Base-by-base conservation (phyloP, 2,329 filamentous ascomycete genomes). In the Delphinella strobiligena region DNA sequence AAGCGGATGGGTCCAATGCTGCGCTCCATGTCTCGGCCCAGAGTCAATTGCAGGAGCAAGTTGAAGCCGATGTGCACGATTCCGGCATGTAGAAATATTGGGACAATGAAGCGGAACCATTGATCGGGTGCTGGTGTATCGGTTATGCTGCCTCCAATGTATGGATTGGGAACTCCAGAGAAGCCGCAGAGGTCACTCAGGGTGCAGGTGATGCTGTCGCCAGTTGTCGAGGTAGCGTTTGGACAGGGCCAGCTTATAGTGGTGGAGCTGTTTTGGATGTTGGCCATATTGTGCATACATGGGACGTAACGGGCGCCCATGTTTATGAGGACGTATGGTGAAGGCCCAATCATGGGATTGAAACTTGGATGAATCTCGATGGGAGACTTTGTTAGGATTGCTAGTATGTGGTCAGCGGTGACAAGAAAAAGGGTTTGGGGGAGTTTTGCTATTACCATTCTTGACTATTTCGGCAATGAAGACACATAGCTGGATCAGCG, bases 321-420 rank as follows among this genome's bases (percentile, higher is more conserved):
- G 61, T 93, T 93, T 66, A 96, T 94, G 52, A 93, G 75, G 17
- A 96, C 77, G 50, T 86, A 85, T 1, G 80, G 75, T 4, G 88
- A 94, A 1, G 91, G 91, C 0, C 91, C 91, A 54, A 98, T 94
- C 86, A 98, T 94, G 43, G 84, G 82, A 63, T 96, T 98, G 66
- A 98, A 93, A 12, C 71, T 72, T 1, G 91, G 91, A 41, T 89
- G 75, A 38, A 78, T 88, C 62, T 78, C 74, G 54, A 86, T 85
- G 15, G 81, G 75, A 0, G 81, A 80, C 39, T 82, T 82, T 1
- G 89, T 95, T 19, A 88, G 64, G 49, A 81, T 71, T 38, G 71
- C 82, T 87, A 47, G 10, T 7, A 31, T n/a, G n/a, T n/a, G n/a
- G n/a, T 5, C 8, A 4, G 17, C 14, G 27, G 14, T 15, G 27